Base-by-base conservation (phyloP, 257 asterid genomes). In the Capsicum baccatum region DNA sequence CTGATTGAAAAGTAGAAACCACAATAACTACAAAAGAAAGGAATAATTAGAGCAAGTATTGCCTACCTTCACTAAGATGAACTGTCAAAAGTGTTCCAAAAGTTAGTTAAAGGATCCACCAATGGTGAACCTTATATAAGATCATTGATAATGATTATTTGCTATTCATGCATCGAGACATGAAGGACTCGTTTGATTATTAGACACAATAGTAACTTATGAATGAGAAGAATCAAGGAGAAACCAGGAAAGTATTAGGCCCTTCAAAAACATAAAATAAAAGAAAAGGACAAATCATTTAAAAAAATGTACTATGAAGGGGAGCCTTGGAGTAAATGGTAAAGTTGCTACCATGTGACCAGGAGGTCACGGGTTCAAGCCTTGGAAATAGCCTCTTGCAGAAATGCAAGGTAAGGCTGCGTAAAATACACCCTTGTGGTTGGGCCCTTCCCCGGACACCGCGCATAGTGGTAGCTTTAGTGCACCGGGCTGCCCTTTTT, bases 81-180 rank as follows among this genome's bases (percentile, higher is more conserved):
- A 9, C 80, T 19, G 81, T 62, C 62, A 74, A 74, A 73, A 50
- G 21, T 74, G 80, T 74, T 50, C n/a, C 50, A 74, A 74, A 48
- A 21, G 60, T 50, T 74, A 50, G 19, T 48, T 50, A 19, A 50
- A 74, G 19, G 60, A 74, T 74, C 44, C 80, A 14, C 44, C 80
- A 74, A 74, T 50, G 50, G 80, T 12, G 44, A 21, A 52, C 60
- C 80, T 50, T 74, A 48, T 63, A 74, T 74, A 74, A 50, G 19
- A 74, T 50, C n/a, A 74, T 50, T 52, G 19, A 74, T 50, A 74
- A 33, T 50, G n/a, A 74, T 74, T 73, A 48, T 48, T 50, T 74
- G 80, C 60, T 50, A 74, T 50, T 74, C 60, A 6, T 16, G 9
- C 44, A 71, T 42, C 50, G 42, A 6, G 50, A 48, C 44, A 48